Evolutionary conservation across 2,329 filamentous ascomycete genomes (phyloP), one percentile per base, ranked within the genome.

Genomic region (Penicillium sp.): DNA sequence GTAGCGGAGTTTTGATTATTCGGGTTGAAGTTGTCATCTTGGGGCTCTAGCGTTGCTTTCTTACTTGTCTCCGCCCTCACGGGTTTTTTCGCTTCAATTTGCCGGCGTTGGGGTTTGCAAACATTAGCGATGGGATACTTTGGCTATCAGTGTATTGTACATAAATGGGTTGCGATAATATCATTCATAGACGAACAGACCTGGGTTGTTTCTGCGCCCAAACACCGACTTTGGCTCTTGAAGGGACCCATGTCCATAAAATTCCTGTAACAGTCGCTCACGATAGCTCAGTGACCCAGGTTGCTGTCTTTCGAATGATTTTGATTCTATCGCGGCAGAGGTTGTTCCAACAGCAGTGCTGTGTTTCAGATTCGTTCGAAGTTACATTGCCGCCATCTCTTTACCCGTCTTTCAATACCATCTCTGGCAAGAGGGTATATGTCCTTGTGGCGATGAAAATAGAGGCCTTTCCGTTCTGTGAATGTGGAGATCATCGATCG

Each of bases 1-100:
- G 57, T 69, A 46, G 72, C 65, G n/a, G 64, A 67, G 52, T 75
- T 68, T 58, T 74, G 55, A 68, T 6, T 14, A 22, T 14, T 42
- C 6, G 10, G 16, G 6, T 33, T 6, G 3, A 19, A 4, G 10
- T 42, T 55, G 19, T 26, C 46, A 33, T 28, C 33, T 37, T 38
- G 37, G 0, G 19, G 10, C 22, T 46, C 13, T 30, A 6, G 38
- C 26, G 16, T 42, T 40, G 3, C 19, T 28, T 1, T 52, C 10
- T 2, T 49, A 14, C n/a, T n/a, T 16, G 1, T 51, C 22, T 33
- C 19, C 11, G 22, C 19, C 7, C 22, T 13, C 4, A 16, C 35
- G 43, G 22, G 22, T 26, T 16, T 19, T 35, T 30, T 22, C n/a
- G 45, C 26, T 48, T 1, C n/a, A 35, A 2, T 19, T 33, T 22